A percentile compares a stretch with the other conserved stretches of the same genome.
Conservation (phyloP, 352 stramenopile species). For the Discostella stelligera region DNA sequence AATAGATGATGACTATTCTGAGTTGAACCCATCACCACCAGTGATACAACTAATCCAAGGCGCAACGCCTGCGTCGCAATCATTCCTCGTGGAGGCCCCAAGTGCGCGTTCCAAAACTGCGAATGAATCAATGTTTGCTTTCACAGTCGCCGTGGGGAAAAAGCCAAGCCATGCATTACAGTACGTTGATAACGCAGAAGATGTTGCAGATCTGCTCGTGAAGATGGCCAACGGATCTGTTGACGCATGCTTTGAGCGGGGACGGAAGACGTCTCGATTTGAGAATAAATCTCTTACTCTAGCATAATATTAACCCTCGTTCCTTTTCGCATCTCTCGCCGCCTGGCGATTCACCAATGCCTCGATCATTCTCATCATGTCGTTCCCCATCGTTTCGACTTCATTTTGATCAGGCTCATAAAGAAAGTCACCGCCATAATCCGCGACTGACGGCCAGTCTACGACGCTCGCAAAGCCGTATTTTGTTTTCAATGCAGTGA, state of each 20-base stretch:
- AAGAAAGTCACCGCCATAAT: conserved; percentile 56
- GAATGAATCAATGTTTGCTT: conserved; percentile 46
- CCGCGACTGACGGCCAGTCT: conserved; percentile 64
- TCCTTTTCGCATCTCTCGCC: conserved; percentile 15
- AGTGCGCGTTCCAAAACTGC: conserved; percentile 25
- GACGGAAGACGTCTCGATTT: conserved; percentile 4
- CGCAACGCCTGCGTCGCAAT: conserved; percentile 7
- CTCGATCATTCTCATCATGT: conserved; percentile 43
- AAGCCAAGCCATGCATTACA: conserved; percentile 72
- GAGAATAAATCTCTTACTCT: conserved; percentile 6
- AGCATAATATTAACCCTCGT: conserved; percentile 3
- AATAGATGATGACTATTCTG: conserved; percentile 49
- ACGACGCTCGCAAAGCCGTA: conserved; percentile 70
- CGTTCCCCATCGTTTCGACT: conserved; percentile 28
- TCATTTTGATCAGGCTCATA: conserved; percentile 56
- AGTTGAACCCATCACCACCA: conserved; percentile 38
- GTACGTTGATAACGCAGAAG: conserved; percentile 67
- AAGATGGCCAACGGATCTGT: conserved; percentile 27
- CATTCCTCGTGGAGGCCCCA: conserved; percentile 29
- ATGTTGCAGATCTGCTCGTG: conserved; percentile 60
- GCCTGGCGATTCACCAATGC: conserved; percentile 22
- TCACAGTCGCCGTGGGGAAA: conserved; percentile 76
- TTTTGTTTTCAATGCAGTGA: conserved; percentile 65
- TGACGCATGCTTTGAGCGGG: conserved; percentile 10
- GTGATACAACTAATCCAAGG: conserved; percentile 27